Conservation (phyloP, 106 monocot species). For the Cymbidium sinense region DNA sequence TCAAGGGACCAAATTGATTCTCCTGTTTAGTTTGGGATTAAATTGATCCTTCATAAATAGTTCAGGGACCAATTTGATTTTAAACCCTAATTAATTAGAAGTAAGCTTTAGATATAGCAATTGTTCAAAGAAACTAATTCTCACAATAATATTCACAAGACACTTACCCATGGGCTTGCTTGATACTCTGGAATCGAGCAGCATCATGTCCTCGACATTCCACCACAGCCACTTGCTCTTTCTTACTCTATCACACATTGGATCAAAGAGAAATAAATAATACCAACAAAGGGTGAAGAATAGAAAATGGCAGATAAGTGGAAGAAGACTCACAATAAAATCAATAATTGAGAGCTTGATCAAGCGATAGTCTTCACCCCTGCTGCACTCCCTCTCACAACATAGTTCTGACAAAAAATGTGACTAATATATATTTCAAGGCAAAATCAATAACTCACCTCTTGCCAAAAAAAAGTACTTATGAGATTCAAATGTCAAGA, state of each 20-base stretch:
- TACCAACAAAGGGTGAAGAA: not conserved
- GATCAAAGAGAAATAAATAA: not conserved
- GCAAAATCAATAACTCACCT: not conserved
- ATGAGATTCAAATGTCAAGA: no score
- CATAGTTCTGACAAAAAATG: conserved; percentile 37
- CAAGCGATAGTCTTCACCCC: conserved; percentile 92
- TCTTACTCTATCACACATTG: conserved; percentile 54
- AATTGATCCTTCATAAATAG: no score
- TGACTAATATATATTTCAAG: not conserved
- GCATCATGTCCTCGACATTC: conserved; percentile 97
- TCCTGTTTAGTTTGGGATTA: no score
- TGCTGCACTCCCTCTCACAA: conserved; percentile 94
- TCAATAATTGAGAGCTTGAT: conserved; percentile 90
- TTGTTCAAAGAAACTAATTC: not conserved
- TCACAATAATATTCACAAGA: not conserved
- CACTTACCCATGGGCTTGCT: conserved; percentile 86
- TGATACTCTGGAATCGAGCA: conserved; percentile 67
- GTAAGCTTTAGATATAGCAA: no score
- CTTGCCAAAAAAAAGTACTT: no score
- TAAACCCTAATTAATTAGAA: no score
- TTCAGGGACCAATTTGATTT: no score
- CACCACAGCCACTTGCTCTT: conserved; percentile 60
- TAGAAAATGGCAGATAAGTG: not conserved
- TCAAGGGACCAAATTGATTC: no score
- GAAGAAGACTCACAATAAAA: conserved; percentile 51